Conservation (phyloP, 768 basidiomycete genomes). For the Botryobasidium botryosum region DNA sequence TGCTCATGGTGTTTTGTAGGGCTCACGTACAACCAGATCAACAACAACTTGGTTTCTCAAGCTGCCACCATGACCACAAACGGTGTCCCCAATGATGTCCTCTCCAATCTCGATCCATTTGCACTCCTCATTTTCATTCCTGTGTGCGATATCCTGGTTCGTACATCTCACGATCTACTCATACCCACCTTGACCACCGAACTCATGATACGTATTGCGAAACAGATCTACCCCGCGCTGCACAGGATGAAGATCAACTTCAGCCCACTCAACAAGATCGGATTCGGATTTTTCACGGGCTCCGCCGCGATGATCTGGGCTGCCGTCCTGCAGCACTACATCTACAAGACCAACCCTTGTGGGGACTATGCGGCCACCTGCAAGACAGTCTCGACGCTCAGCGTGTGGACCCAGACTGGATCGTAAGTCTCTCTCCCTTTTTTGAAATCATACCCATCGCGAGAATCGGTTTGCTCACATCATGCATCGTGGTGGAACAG, state of each 20-base stretch:
- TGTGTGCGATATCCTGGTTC: too few relatives aligned
- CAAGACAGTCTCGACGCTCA: constrained; percentile 13
- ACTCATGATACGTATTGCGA: too few relatives aligned
- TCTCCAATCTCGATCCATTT: constrained; percentile 18
- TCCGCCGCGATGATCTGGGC: constrained; percentile 16
- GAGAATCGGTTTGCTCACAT: too few relatives aligned
- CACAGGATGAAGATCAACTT: constrained; percentile 27
- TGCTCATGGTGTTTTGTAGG: not conserved
- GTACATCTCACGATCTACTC: too few relatives aligned
- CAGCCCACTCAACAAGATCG: constrained; percentile 18
- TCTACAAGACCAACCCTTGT: constrained; percentile 15
- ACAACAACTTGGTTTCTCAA: constrained; percentile 18
- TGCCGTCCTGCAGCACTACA: constrained; percentile 15
- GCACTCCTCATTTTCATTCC: constrained; percentile 16
- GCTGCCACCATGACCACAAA: constrained; percentile 18
- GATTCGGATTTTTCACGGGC: constrained; percentile 17
- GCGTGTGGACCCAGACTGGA: constrained; percentile 18
- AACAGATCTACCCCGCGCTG: constrained; percentile 19
- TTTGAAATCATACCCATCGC: too few relatives aligned
- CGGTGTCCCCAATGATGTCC: constrained; percentile 18
- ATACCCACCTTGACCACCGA: too few relatives aligned
- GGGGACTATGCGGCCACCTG: constrained; percentile 16
- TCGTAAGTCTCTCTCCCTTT: too few relatives aligned
- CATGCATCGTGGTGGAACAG: too few relatives aligned
- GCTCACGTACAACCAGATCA: constrained; percentile 12